Percentiles rank a stretch among this genome's conserved stretches.
Evolutionary conservation across 176 grass and related monocot species (phyloP).

Genomic region (Zoysia pacifica): DNA sequence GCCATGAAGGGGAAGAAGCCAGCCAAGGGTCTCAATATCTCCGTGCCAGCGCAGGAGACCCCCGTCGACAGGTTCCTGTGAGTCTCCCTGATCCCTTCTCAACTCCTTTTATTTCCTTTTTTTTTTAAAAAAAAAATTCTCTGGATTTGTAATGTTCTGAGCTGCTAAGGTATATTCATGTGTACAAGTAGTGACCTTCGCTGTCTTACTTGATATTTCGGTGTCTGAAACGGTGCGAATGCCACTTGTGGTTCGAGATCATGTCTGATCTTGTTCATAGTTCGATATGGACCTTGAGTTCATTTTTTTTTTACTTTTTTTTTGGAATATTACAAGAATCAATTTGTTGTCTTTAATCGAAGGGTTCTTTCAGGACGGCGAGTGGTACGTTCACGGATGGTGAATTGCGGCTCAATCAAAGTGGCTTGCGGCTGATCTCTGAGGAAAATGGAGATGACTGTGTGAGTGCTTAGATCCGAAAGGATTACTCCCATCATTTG

Average conservation of each 20-base stretch:
- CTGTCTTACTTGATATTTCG: too few species aligned
- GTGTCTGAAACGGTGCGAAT: neutral
- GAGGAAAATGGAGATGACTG: conserved; percentile 58
- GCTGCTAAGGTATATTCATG: neutral
- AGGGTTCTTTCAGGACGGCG: conserved; percentile 63
- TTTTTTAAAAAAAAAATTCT: neutral
- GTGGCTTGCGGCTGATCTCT: conserved; percentile 62
- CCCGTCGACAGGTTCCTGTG: conserved; percentile 82
- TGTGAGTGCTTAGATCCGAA: conserved; percentile 27
- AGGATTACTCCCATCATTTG: neutral
- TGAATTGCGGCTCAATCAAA: conserved; percentile 81
- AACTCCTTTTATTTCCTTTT: neutral
- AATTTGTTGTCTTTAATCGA: neutral
- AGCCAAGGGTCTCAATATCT: conserved; percentile 68
- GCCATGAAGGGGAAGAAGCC: conserved; percentile 82
- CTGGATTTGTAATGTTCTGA: neutral
- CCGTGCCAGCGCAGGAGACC: conserved; percentile 70
- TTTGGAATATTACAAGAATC: neutral
- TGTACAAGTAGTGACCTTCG: neutral
- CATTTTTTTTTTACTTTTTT: neutral
- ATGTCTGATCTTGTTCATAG: neutral
- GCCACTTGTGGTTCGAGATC: neutral
- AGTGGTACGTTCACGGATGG: conserved; percentile 98
- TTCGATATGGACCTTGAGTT: neutral
- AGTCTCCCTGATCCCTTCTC: conserved; percentile 3